Evolutionary conservation across 768 basidiomycete genomes (phyloP).

Genomic region (Multifurca ochricompacta): DNA sequence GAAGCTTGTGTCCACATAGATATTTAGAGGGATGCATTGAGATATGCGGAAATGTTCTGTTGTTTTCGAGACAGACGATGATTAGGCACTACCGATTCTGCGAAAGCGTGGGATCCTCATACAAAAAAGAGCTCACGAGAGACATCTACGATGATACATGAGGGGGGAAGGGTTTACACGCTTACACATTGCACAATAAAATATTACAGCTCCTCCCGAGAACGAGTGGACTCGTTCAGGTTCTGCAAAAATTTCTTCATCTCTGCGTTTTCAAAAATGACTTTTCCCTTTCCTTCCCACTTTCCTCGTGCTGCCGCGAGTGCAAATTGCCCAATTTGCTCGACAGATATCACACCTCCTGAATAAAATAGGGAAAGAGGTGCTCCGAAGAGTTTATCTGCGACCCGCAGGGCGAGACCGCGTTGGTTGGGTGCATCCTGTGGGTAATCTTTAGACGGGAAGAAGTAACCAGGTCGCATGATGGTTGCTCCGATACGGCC

Average conservation of each 20-base stretch:
- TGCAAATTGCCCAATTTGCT: slow-evolving; percentile 12
- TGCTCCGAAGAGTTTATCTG: slow-evolving; percentile 4
- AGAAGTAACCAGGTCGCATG: slow-evolving; percentile 20
- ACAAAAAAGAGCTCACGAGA: neutral
- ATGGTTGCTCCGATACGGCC: slow-evolving; percentile 9
- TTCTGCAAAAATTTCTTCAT: slow-evolving; percentile 11
- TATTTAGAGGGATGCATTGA: slow-evolving; percentile 8
- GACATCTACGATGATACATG: too few relatives aligned
- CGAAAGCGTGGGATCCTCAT: too few relatives aligned
- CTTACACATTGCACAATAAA: too few relatives aligned
- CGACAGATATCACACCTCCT: neutral
- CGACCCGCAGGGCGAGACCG: neutral
- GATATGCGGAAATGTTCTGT: too few relatives aligned
- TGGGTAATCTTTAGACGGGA: slow-evolving; percentile 16
- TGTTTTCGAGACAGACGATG: too few relatives aligned
- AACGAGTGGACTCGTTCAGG: neutral
- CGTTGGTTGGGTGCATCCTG: slow-evolving; percentile 15
- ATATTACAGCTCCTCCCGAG: neutral
- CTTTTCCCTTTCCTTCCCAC: slow-evolving; percentile 7
- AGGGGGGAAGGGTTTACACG: neutral
- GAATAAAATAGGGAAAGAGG: slow-evolving; percentile 8
- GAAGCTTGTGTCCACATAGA: slow-evolving; percentile 33
- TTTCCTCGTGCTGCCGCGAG: slow-evolving; percentile 13
- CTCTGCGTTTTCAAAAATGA: slow-evolving; percentile 15
- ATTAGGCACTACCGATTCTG: too few relatives aligned